Evolutionary conservation across 1,284 basidiomycete genomes (phyloP).

Genomic region (Chondrostereum purpureum): DNA sequence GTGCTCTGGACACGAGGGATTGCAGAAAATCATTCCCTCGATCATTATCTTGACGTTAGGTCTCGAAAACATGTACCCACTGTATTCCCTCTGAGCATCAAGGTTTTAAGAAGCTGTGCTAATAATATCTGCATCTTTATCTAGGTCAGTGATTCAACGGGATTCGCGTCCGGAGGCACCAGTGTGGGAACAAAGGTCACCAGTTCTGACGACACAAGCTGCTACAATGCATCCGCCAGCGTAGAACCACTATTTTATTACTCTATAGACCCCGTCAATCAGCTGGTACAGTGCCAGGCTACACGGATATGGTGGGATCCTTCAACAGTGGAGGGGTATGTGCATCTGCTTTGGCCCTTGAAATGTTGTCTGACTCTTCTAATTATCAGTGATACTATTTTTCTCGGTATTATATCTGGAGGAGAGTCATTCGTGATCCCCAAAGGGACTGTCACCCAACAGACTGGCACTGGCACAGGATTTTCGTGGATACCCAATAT

Average conservation of each 20-base stretch:
- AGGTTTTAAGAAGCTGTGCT: no score
- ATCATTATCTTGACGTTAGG: no score
- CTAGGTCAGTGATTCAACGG: slow-evolving; percentile 64
- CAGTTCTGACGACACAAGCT: slow-evolving; percentile 47
- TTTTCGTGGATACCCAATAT: slow-evolving; percentile 66
- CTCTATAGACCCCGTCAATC: slow-evolving; percentile 51
- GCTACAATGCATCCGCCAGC: slow-evolving; percentile 44
- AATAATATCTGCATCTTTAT: slow-evolving; percentile 6
- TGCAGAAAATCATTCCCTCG: no score
- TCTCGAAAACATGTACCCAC: no score
- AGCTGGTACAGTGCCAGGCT: slow-evolving; percentile 53
- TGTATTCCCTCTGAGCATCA: no score
- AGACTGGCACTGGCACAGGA: slow-evolving; percentile 41
- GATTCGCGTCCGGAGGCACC: slow-evolving; percentile 71
- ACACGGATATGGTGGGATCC: slow-evolving; percentile 61
- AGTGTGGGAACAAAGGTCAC: slow-evolving; percentile 54
- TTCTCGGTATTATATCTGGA: slow-evolving; percentile 72
- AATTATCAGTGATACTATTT: slow-evolving; percentile 22
- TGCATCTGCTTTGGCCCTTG: slow-evolving; percentile 1
- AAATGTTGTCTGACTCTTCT: background rate
- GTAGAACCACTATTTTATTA: slow-evolving; percentile 54
- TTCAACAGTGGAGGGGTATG: slow-evolving; percentile 48
- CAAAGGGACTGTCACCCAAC: slow-evolving; percentile 33
- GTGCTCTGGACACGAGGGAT: no score
- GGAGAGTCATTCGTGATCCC: slow-evolving; percentile 68